Evolutionary conservation across 805 yeast genomes (phyloP).

Genomic region (Teunomyces funiuensis): DNA sequence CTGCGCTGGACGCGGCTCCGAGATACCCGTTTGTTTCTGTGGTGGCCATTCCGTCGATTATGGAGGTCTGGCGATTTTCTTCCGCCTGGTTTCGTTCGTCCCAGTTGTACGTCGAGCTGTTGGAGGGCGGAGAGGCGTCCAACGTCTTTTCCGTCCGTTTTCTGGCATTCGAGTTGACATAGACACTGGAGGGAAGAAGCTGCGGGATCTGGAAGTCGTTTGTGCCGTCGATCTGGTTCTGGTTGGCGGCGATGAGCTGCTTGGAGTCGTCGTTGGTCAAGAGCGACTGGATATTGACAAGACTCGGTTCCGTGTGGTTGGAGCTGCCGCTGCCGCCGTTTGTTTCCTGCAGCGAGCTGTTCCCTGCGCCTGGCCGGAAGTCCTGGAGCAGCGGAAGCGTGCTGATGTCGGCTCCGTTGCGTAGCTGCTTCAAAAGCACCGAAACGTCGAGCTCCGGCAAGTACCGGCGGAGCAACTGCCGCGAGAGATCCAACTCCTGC

Average conservation of each 20-base stretch:
- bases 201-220: neutral
- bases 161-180: neutral
- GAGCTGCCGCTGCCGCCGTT: neutral
- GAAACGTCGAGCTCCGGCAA: neutral
- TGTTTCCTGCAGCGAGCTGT: neutral
- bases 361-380: neutral
- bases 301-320: neutral
- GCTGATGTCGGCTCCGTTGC: neutral
- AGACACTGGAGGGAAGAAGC: neutral
- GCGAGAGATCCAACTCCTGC: neutral
- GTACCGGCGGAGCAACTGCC: neutral
- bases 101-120: neutral
- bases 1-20: neutral
- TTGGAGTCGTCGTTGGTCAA: neutral
- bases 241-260: no score
- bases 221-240: neutral
- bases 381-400: neutral
- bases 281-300: neutral
- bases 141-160: neutral
- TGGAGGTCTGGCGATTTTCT: neutral
- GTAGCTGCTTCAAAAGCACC: neutral
- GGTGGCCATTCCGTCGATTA: neutral
- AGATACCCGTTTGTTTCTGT: neutral
- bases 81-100: neutral
- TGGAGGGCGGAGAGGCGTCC: neutral